phyloP scores from a whole-genome alignment of 495 filamentous ascomycete species.

The Neurospora sublineolata region DNA sequence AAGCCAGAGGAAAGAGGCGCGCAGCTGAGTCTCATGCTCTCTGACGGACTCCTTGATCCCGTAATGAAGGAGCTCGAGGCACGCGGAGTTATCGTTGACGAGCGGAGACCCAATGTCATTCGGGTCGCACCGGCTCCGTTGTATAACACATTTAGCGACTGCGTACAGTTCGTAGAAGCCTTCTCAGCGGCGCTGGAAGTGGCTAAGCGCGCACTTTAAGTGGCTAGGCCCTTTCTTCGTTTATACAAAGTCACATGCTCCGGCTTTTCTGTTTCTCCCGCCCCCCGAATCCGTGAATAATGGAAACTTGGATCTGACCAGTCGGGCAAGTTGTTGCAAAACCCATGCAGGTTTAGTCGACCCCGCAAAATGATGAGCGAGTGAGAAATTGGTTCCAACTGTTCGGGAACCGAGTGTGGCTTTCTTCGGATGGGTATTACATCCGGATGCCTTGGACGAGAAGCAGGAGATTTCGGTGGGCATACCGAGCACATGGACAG shows the following conservation, averaged over 20 bases:
- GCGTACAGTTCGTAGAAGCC: constrained; percentile 61
- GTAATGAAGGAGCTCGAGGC: constrained; percentile 60
- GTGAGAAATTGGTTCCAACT: background rate
- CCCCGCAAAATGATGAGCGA: background rate
- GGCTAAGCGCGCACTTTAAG: constrained; percentile 4
- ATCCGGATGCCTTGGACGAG: background rate
- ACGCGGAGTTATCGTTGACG: constrained; percentile 69
- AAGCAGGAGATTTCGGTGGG: background rate
- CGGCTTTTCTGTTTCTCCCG: background rate
- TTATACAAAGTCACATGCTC: background rate
- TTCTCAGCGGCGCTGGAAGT: constrained; percentile 42
- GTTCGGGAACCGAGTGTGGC: background rate
- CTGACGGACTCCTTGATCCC: constrained; percentile 52
- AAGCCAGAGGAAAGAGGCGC: constrained; percentile 66
- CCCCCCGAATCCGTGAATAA: background rate
- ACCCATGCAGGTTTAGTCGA: background rate
- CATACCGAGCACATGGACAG: background rate
- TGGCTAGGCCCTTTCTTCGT: background rate
- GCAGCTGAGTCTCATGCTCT: constrained; percentile 69
- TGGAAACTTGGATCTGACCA: background rate
- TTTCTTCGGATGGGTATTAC: background rate
- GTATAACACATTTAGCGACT: constrained; percentile 77
- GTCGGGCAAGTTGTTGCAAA: background rate
- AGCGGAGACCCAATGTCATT: constrained; percentile 81
- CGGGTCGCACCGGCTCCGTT: constrained; percentile 84